Conservation (phyloP, 108 stramenopile species). For the Stephanodiscus minutulus region DNA sequence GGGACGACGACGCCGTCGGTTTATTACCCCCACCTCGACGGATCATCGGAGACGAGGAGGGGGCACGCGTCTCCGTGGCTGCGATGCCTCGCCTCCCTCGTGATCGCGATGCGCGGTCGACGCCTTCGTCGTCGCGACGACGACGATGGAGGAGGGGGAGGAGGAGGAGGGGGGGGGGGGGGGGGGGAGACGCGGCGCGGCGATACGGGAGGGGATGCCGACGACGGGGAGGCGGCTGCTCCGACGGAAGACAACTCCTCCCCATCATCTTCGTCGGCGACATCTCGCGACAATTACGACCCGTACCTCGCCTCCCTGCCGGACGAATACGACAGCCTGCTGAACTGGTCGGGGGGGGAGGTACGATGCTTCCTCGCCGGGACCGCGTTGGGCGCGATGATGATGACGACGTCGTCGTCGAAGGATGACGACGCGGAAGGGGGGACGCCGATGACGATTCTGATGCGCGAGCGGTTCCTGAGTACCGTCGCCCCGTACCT, state of each 20-base stretch:
- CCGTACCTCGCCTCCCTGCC: conserved; percentile 76
- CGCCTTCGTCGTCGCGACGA: neutral
- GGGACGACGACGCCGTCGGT: conserved; percentile 46
- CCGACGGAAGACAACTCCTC: neutral
- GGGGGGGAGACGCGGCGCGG: no score
- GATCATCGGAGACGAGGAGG: conserved; percentile 8
- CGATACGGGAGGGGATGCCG: no score
- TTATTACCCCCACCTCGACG: conserved; percentile 19
- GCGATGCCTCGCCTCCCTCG: conserved; percentile 58
- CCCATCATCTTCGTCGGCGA: neutral
- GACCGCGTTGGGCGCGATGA: conserved; percentile 49
- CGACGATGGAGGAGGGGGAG: no score
- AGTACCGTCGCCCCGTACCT: conserved; percentile 63
- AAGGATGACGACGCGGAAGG: conserved; percentile 4
- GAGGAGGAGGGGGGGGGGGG: no score
- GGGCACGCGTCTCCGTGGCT: conserved; percentile 80
- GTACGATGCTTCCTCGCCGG: conserved; percentile 56
- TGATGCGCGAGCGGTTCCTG: conserved; percentile 53
- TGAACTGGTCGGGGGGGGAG: conserved; percentile 65
- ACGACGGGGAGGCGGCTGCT: neutral
- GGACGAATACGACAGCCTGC: conserved; percentile 65
- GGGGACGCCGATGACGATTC: conserved; percentile 7
- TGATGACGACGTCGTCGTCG: conserved; percentile 20
- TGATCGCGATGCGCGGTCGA: conserved; percentile 26
- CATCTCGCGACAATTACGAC: neutral